phyloP scores from a whole-genome alignment of 1,284 basidiomycete genomes.

The Austroboletus niveus region DNA sequence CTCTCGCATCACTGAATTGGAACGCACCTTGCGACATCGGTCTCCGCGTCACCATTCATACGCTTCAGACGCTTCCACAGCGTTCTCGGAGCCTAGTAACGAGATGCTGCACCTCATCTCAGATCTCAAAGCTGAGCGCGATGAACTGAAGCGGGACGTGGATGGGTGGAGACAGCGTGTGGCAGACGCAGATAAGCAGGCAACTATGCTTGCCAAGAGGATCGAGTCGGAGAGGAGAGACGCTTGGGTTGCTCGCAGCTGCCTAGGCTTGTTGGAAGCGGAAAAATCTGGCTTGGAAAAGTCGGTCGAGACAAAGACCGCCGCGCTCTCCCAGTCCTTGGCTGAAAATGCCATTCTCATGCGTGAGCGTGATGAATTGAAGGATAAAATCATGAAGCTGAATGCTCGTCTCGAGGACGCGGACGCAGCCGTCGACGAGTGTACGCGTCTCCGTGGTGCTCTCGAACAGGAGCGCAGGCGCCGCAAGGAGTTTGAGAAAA shows the following conservation, averaged over 20 bases:
- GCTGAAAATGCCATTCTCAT: conserved; percentile 34
- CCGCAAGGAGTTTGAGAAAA: conserved; percentile 41
- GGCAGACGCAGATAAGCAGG: conserved; percentile 63
- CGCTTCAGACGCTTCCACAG: conserved; percentile 46
- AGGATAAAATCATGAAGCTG: conserved; percentile 36
- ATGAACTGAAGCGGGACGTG: conserved; percentile 74
- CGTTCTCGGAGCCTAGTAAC: conserved; percentile 54
- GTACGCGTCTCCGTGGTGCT: conserved; percentile 31
- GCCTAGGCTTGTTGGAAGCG: conserved; percentile 57
- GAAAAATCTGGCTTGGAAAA: conserved; percentile 58
- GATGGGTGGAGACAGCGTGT: conserved; percentile 74
- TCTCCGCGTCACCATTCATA: conserved; percentile 52
- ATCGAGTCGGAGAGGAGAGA: conserved; percentile 71
- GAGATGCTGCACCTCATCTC: conserved; percentile 72
- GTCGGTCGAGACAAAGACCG: conserved; percentile 42
- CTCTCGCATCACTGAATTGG: conserved; percentile 74
- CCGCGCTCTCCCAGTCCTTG: conserved; percentile 33
- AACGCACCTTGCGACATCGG: conserved; percentile 59
- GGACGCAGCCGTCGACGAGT: conserved; percentile 34
- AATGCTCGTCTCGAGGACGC: conserved; percentile 33
- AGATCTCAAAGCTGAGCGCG: conserved; percentile 75
- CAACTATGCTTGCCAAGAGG: conserved; percentile 53
- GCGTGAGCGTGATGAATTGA: conserved; percentile 33
- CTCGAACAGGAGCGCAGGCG: conserved; percentile 39
- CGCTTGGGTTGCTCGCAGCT: conserved; percentile 72